Evolutionary conservation across 1,284 basidiomycete species (phyloP), one percentile per base, ranked within the genome.

Genomic region (Chondrostereum purpureum): DNA sequence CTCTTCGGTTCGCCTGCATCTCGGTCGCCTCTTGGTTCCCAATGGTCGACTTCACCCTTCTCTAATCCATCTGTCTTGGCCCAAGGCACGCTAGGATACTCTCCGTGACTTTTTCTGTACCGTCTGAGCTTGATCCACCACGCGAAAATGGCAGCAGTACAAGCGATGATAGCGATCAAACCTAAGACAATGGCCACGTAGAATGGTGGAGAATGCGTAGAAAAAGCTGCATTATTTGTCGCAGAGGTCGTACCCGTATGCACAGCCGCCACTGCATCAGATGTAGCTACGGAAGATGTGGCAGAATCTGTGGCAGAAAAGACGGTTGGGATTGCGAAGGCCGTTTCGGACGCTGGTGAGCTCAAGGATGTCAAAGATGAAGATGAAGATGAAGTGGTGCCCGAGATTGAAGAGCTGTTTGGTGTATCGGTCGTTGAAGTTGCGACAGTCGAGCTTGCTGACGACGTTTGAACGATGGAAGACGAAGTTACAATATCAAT

Each of bases 181-280:
- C 66, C 72, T 10, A 78, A 56, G 5, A 64, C 62, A 43, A 77
- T 67, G 10, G 66, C 74, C 17, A 71, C 55, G 52, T 72, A 73
- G 50, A 70, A 63, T 16, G 66, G 59, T 4, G 67, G 55, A 42
- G 57, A 42, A 10, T 56, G 27, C 3, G 24, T 38, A 0, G 42
- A 21, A 22, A 14, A 8, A 35, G 39, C 22, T 31, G 46, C 27
- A 8, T 40, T 18, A 2, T 31, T 22, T 19, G 45, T 22, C 27
- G 40, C 16, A 11, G 27, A 11, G n/a, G 18, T 37, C 13, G 37
- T 23, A 22, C 39, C 31, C 3, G 44, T 55, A 45, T 53, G 50
- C 18, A 52, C 45, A 8, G 53, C 45, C 11, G 44, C 20, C 36
- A 47, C 50, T 19, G 48, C 44, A 27, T n/a, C 4, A 11, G 55